Evolutionary conservation across 1,139 yeast genomes (phyloP).

Genomic region (Arxiozyma slooffiae): DNA sequence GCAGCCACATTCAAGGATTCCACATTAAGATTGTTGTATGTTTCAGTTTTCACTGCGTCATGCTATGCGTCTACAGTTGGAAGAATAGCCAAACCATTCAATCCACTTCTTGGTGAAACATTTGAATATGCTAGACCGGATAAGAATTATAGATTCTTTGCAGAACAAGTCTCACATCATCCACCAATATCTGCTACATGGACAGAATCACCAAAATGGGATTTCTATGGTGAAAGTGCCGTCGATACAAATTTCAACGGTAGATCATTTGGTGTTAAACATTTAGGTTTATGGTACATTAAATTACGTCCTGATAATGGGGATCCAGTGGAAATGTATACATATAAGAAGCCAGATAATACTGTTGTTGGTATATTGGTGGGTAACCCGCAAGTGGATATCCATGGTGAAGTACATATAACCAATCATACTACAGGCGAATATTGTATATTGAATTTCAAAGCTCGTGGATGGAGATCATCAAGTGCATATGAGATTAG

Average conservation of each 20-base stretch:
- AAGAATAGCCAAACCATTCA: slow-evolving; percentile 94
- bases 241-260: slow-evolving; percentile 89
- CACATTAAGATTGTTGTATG: slow-evolving; percentile 70
- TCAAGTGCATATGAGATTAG: slow-evolving; percentile 82
- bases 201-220: slow-evolving; percentile 89
- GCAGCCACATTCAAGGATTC: slow-evolving; percentile 75
- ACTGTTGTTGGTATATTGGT: slow-evolving; percentile 91
- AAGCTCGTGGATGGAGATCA: slow-evolving; percentile 95
- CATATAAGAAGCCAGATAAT: slow-evolving; percentile 89
- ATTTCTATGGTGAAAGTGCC: slow-evolving; percentile 87
- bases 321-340: slow-evolving; percentile 59
- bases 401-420: slow-evolving; percentile 86
- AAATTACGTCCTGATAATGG: slow-evolving; percentile 64
- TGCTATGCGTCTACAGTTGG: slow-evolving; percentile 88
- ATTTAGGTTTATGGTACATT: slow-evolving; percentile 86
- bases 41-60: slow-evolving; percentile 90
- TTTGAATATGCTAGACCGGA: slow-evolving; percentile 90
- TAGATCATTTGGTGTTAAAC: slow-evolving; percentile 88
- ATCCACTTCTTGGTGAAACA: slow-evolving; percentile 91
- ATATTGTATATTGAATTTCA: slow-evolving; percentile 60
- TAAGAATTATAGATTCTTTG: slow-evolving; percentile 68
- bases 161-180: slow-evolving; percentile 97
- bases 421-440: slow-evolving; percentile 84
- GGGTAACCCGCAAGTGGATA: slow-evolving; percentile 95
- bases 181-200: slow-evolving; percentile 91